phyloP scores from a whole-genome alignment of 2,329 filamentous ascomycete genomes.

The Thelonectria rubi region DNA sequence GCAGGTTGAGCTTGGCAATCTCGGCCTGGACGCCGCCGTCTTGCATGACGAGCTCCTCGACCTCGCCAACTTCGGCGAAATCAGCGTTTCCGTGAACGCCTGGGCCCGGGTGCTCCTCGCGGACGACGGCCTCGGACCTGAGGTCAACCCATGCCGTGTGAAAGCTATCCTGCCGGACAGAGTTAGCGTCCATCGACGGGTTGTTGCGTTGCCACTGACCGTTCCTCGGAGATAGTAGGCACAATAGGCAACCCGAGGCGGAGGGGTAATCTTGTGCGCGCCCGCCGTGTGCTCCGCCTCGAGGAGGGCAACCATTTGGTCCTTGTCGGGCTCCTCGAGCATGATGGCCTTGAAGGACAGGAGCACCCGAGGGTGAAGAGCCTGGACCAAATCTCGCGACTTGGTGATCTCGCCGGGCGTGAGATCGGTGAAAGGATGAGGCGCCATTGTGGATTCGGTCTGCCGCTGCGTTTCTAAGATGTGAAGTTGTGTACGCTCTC shows the following conservation, averaged over 20 bases:
- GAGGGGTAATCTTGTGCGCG: not conserved
- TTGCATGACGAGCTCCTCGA: constrained; percentile 23
- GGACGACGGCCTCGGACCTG: not conserved
- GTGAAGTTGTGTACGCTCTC: no score
- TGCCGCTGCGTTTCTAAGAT: no score
- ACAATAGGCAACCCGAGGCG: constrained; percentile 13
- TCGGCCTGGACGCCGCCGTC: constrained; percentile 9
- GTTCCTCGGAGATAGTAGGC: constrained; percentile 22
- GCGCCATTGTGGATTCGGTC: constrained; percentile 10
- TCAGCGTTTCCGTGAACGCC: constrained; percentile 15
- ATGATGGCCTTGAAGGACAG: constrained; percentile 24
- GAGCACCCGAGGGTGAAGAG: constrained; percentile 12
- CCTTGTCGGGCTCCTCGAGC: constrained; percentile 22
- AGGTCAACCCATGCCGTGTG: constrained; percentile 15
- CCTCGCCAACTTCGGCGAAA: constrained; percentile 15
- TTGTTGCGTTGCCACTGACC: not conserved
- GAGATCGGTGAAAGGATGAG: constrained; percentile 22
- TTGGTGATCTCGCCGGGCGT: constrained; percentile 19
- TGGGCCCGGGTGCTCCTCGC: not conserved
- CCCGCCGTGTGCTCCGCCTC: constrained; percentile 8
- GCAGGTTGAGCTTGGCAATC: constrained; percentile 16
- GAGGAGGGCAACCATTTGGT: constrained; percentile 13
- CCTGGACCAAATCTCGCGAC: constrained; percentile 16
- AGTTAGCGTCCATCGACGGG: not conserved
- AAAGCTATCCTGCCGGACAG: constrained; percentile 6